Percentiles rank a stretch among this genome's conserved stretches.
Conservation (phyloP, 2,329 filamentous ascomycete genomes). For the Sporothrix sp. region DNA sequence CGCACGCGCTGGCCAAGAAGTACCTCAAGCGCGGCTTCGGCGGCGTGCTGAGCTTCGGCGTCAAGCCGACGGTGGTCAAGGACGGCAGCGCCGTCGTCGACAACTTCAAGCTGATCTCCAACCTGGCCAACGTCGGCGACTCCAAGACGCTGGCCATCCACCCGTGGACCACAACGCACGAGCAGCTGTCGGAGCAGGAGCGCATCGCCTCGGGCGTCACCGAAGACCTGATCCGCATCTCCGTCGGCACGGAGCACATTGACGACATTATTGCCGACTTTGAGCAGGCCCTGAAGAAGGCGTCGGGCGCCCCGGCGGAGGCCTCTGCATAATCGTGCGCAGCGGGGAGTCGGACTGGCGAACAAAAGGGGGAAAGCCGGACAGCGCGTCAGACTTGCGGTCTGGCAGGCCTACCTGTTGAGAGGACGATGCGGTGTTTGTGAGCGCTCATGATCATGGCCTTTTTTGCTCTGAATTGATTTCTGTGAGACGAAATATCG, state of each 20-base stretch:
- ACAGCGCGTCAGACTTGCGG: not conserved
- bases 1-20: slow-evolving; percentile 72
- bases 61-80: slow-evolving; percentile 69
- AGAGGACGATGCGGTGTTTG: not conserved
- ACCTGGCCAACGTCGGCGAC: slow-evolving; percentile 92
- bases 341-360: not conserved
- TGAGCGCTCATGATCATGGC: not conserved
- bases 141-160: slow-evolving; percentile 92
- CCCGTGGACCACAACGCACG: slow-evolving; percentile 90
- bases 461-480: no score
- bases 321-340: slow-evolving; percentile 18
- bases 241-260: slow-evolving; percentile 91
- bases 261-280: slow-evolving; percentile 97
- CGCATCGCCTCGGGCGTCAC: slow-evolving; percentile 72
- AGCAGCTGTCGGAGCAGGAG: slow-evolving; percentile 80
- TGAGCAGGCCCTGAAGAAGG: slow-evolving; percentile 72
- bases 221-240: slow-evolving; percentile 86
- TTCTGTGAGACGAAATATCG: not conserved
- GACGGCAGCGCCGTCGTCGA: slow-evolving; percentile 86
- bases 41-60: slow-evolving; percentile 85
- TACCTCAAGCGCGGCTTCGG: slow-evolving; percentile 80
- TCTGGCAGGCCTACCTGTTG: not conserved
- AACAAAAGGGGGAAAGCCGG: not conserved
- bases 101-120: slow-evolving; percentile 88
- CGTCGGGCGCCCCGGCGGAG: slow-evolving; percentile 34